A percentile compares a stretch with the other conserved stretches of the same genome.
phyloP scores from a whole-genome alignment of 257 asterid genomes.

The Solanum peruvianum region DNA sequence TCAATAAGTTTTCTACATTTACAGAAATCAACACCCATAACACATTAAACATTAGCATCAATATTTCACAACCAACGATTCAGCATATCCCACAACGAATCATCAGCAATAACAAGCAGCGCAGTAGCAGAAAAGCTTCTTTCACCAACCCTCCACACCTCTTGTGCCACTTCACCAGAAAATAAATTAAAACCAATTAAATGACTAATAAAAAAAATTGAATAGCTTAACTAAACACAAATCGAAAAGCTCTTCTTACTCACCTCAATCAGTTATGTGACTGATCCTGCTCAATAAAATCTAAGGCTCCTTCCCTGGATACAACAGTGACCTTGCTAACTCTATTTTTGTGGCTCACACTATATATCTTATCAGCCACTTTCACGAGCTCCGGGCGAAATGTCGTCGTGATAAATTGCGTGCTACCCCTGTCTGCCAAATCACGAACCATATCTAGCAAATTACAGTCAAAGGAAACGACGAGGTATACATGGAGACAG shows the following conservation, averaged over 20 bases:
- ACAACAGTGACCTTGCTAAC: constrained; percentile 79
- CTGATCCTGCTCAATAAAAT: constrained; percentile 82
- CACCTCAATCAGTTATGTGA: constrained; percentile 70
- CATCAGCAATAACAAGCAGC: background rate
- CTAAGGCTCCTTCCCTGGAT: constrained; percentile 67
- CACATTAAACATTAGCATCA: background rate
- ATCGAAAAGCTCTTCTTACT: background rate
- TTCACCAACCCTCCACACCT: background rate
- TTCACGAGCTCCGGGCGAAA: constrained; percentile 89
- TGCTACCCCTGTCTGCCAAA: constrained; percentile 72
- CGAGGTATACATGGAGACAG: background rate
- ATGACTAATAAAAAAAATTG: background rate
- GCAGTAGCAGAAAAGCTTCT: background rate
- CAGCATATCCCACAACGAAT: background rate
- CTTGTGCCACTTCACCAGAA: background rate
- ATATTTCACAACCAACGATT: background rate
- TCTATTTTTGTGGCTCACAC: constrained; percentile 82
- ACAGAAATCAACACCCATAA: background rate
- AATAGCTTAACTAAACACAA: background rate
- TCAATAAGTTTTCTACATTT: background rate
- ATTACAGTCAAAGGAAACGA: constrained; percentile 28
- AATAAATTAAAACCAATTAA: background rate
- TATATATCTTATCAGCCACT: constrained; percentile 92
- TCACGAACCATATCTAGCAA: constrained; percentile 87
- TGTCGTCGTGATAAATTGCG: constrained; percentile 92